Percentiles rank a stretch among this genome's conserved stretches.
These are phyloP conservation scores for Tolypocladium nubicola DNA, from an alignment of 2,329 filamentous ascomycete species.

Conservation along the genomic window DNA sequence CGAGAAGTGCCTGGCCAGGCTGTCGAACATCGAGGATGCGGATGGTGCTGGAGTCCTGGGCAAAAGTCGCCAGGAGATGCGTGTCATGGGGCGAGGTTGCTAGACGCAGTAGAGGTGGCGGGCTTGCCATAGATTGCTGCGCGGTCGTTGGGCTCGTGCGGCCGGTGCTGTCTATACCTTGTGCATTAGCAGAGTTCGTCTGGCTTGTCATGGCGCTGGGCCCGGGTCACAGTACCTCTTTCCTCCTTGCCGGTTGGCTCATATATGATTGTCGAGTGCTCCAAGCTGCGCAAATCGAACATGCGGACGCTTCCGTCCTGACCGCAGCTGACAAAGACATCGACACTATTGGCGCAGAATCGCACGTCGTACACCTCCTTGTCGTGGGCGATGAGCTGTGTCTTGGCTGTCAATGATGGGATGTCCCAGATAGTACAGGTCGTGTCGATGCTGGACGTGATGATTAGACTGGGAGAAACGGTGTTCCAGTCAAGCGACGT, in stretches of 20 bases:
- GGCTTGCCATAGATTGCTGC: conserved; percentile 66
- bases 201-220: not conserved
- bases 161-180: conserved; percentile 42
- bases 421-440: conserved; percentile 99
- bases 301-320: conserved; percentile 96
- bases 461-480: conserved; percentile 91
- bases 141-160: conserved; percentile 64
- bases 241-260: conserved; percentile 85
- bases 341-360: conserved; percentile 96
- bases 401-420: conserved; percentile 93
- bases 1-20: conserved; percentile 86
- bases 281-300: conserved; percentile 93
- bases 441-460: conserved; percentile 97
- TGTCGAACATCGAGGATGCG: conserved; percentile 94
- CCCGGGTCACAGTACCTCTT: conserved; percentile 40
- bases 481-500: conserved; percentile 98
- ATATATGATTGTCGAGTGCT: conserved; percentile 98
- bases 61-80: conserved; percentile 93
- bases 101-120: conserved; percentile 67
- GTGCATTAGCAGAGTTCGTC: conserved; percentile 8
- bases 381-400: conserved; percentile 94
- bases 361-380: conserved; percentile 98
- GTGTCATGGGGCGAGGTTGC: conserved; percentile 92
- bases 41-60: conserved; percentile 82
- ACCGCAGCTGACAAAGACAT: conserved; percentile 95